These are phyloP conservation scores for Aspergillus sp. DNA, from an alignment of 2,329 filamentous ascomycete genomes.

Conservation along the genomic window DNA sequence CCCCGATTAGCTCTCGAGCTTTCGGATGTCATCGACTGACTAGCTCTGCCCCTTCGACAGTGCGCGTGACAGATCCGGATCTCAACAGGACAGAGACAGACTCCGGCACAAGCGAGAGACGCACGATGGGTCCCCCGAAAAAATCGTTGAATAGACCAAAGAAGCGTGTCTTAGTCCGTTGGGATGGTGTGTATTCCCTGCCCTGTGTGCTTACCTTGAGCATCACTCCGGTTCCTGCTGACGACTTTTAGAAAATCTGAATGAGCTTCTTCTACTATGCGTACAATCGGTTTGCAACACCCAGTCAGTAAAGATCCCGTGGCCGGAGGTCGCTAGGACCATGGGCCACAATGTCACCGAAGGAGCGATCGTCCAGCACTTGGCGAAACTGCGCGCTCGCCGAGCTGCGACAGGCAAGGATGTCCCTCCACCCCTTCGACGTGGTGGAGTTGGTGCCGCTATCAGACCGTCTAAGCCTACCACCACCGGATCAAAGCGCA, in stretches of 20 bases:
- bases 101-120: neutral
- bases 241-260: slow-evolving; percentile 39
- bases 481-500: neutral
- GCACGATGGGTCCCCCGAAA: slow-evolving; percentile 4
- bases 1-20: neutral
- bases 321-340: slow-evolving; percentile 37
- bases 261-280: slow-evolving; percentile 43
- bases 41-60: neutral
- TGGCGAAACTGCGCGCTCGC: slow-evolving; percentile 44
- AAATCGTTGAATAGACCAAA: slow-evolving; percentile 26
- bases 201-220: neutral
- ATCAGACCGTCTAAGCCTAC: slow-evolving; percentile 4
- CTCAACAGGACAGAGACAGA: neutral
- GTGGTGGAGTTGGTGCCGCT: slow-evolving; percentile 26
- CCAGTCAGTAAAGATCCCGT: slow-evolving; percentile 42
- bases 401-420: slow-evolving; percentile 31
- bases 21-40: neutral
- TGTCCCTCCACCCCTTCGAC: slow-evolving; percentile 42
- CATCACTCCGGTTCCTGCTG: slow-evolving; percentile 6
- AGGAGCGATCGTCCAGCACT: slow-evolving; percentile 48
- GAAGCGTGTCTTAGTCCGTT: slow-evolving; percentile 42
- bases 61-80: neutral
- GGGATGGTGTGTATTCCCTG: slow-evolving; percentile 37
- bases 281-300: slow-evolving; percentile 43
- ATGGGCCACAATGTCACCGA: slow-evolving; percentile 44